Percentiles rank a stretch among this genome's conserved stretches.
Conservation (phyloP, 768 basidiomycete genomes). For the Macrolepiota albuminosa region DNA sequence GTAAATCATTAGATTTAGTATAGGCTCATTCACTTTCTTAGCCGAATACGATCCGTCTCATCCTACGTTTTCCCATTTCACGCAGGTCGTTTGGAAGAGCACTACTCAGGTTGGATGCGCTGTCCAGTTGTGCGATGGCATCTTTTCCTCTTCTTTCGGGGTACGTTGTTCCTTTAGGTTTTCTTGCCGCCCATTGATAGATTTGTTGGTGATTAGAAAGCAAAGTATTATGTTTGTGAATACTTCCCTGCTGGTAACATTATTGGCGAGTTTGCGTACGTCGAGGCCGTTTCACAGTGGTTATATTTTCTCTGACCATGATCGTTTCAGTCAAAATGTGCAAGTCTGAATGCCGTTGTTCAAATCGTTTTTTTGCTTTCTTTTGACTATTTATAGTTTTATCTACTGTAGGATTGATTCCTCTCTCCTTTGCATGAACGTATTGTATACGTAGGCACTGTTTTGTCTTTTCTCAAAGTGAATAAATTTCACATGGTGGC, state of each 20-base stretch:
- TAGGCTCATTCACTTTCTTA: conserved; percentile 17
- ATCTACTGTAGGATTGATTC: conserved; percentile 12
- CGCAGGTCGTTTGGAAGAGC: conserved; percentile 74
- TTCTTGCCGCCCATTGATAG: not conserved
- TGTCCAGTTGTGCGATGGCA: conserved; percentile 47
- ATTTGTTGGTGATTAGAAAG: conserved; percentile 30
- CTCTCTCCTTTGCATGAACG: not conserved
- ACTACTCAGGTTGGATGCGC: conserved; percentile 64
- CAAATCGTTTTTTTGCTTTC: conserved; percentile 1
- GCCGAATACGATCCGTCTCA: conserved; percentile 53
- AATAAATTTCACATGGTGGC: not conserved
- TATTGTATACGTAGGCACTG: not conserved
- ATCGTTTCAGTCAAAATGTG: conserved; percentile 36
- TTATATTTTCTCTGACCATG: not conserved
- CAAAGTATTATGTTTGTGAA: conserved; percentile 66
- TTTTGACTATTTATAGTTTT: conserved; percentile 1
- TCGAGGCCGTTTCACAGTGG: conserved; percentile 12
- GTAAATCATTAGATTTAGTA: not conserved
- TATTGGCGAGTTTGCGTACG: conserved; percentile 56
- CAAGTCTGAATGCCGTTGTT: conserved; percentile 26
- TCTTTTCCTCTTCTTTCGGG: conserved; percentile 51
- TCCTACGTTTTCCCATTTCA: conserved; percentile 63
- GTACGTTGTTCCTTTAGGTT: conserved; percentile 30
- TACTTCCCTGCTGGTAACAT: conserved; percentile 64
- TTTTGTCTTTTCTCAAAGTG: not conserved